These are phyloP conservation scores for Rhizopogon vesiculosus DNA, from an alignment of 768 basidiomycete genomes.

Conservation along the genomic window DNA sequence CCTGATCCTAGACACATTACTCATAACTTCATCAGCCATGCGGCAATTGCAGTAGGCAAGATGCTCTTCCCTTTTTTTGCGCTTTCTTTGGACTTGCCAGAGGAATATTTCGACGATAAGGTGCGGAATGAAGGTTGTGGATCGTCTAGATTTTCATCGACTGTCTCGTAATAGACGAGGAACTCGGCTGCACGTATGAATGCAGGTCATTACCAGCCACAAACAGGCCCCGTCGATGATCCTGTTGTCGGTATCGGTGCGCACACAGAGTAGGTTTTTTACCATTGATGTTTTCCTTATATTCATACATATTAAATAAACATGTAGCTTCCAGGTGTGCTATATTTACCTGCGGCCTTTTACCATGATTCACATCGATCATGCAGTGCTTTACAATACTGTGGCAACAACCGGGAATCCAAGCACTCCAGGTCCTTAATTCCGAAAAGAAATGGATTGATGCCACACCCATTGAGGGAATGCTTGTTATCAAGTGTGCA, in stretches of 20 bases:
- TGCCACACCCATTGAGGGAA: conserved; percentile 71
- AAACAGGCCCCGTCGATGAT: conserved; percentile 36
- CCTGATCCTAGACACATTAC: conserved; percentile 14
- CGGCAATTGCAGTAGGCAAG: conserved; percentile 49
- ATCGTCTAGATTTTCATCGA: too few species aligned
- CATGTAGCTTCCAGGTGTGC: conserved; percentile 36
- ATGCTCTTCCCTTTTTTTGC: conserved; percentile 67
- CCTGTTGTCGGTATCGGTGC: conserved; percentile 79
- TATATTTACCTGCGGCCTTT: not conserved
- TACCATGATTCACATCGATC: not conserved
- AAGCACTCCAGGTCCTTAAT: conserved; percentile 79
- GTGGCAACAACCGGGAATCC: conserved; percentile 67
- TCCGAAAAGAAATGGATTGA: conserved; percentile 74
- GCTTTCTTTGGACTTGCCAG: conserved; percentile 55
- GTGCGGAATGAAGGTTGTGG: conserved; percentile 21
- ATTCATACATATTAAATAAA: not conserved
- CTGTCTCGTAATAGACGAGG: conserved; percentile 25
- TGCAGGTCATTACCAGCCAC: conserved; percentile 49
- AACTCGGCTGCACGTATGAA: conserved; percentile 64
- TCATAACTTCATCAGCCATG: conserved; percentile 34
- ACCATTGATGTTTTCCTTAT: not conserved
- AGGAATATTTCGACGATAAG: conserved; percentile 66
- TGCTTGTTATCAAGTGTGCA: conserved; percentile 80
- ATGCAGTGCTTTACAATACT: conserved; percentile 81
- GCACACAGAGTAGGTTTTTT: conserved; percentile 60